Conservation (phyloP, 306 rosid species). For the Cucurbita argyrosperma region DNA sequence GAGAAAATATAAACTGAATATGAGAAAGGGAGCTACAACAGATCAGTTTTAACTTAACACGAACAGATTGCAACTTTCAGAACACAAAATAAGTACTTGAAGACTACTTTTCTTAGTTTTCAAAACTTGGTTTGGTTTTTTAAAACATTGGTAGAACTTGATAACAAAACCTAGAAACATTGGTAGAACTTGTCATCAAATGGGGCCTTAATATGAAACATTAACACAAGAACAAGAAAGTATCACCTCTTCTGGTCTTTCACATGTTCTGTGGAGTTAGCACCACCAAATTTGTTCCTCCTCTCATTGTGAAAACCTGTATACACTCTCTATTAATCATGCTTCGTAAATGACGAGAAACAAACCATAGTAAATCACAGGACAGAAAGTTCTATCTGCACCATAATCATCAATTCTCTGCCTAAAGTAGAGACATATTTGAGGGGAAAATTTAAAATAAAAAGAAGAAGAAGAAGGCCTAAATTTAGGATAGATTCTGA, state of each 20-base stretch:
- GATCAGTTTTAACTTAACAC: neutral
- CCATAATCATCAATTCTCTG: neutral
- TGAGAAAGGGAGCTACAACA: neutral
- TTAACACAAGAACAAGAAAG: constrained; percentile 6
- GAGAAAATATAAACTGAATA: neutral
- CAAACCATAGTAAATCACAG: neutral
- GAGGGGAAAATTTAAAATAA: neutral
- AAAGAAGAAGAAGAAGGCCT: neutral
- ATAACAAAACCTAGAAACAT: too few relatives aligned
- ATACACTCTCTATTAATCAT: neutral
- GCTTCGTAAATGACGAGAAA: neutral
- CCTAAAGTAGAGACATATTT: neutral
- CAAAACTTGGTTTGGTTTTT: too few relatives aligned
- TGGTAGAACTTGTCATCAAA: too few relatives aligned
- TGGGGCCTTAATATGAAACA: too few relatives aligned
- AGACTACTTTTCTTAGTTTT: too few relatives aligned
- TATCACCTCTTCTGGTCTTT: constrained; percentile 43
- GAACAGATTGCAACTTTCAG: neutral
- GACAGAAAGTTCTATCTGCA: neutral
- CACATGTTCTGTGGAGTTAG: constrained; percentile 24
- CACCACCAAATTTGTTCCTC: constrained; percentile 18
- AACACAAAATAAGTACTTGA: neutral
- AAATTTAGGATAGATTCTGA: neutral
- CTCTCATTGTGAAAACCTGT: constrained; percentile 41
- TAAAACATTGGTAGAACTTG: too few relatives aligned